Percentiles rank a stretch among this genome's conserved stretches.
These are phyloP conservation scores for Blastobotrys aristatus DNA, from an alignment of 1,139 yeast species.

Conservation along the genomic window DNA sequence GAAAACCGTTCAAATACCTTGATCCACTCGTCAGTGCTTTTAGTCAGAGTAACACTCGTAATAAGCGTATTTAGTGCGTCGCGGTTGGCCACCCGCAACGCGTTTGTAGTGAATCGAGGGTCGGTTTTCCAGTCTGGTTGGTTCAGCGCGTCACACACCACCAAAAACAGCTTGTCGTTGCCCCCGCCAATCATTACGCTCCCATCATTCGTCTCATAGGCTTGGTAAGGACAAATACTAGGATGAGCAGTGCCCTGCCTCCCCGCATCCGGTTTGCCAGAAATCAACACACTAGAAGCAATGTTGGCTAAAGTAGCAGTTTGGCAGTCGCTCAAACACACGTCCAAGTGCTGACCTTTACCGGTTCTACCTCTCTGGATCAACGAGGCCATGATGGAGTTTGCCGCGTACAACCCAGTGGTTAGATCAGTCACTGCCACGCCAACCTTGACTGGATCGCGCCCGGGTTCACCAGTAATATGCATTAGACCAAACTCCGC, in stretches of 20 bases:
- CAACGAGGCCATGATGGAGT: slow-evolving; percentile 39
- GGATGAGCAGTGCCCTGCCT: slow-evolving; percentile 43
- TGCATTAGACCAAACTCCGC: slow-evolving; percentile 45
- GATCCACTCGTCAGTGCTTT: slow-evolving; percentile 38
- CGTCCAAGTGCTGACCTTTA: slow-evolving; percentile 38
- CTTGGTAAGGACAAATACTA: slow-evolving; percentile 41
- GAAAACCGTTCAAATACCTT: slow-evolving; percentile 31
- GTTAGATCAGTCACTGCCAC: slow-evolving; percentile 43
- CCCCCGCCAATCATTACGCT: slow-evolving; percentile 42
- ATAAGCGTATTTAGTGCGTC: slow-evolving; percentile 34
- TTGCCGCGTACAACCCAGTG: slow-evolving; percentile 39
- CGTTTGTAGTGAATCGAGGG: slow-evolving; percentile 34
- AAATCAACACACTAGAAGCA: slow-evolving; percentile 38
- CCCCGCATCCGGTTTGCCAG: slow-evolving; percentile 39
- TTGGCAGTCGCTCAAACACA: slow-evolving; percentile 39
- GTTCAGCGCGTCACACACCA: slow-evolving; percentile 35
- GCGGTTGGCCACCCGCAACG: slow-evolving; percentile 36
- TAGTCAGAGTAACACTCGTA: slow-evolving; percentile 27
- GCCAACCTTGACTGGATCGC: slow-evolving; percentile 42
- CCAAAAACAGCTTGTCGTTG: slow-evolving; percentile 37
- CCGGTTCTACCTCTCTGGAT: slow-evolving; percentile 36
- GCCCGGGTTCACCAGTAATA: slow-evolving; percentile 40
- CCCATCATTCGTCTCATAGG: slow-evolving; percentile 37
- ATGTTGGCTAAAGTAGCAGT: slow-evolving; percentile 40
- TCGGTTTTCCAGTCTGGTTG: slow-evolving; percentile 38